These are phyloP conservation scores for Lactarius indigo DNA, from an alignment of 768 basidiomycete genomes.

Conservation along the genomic window DNA sequence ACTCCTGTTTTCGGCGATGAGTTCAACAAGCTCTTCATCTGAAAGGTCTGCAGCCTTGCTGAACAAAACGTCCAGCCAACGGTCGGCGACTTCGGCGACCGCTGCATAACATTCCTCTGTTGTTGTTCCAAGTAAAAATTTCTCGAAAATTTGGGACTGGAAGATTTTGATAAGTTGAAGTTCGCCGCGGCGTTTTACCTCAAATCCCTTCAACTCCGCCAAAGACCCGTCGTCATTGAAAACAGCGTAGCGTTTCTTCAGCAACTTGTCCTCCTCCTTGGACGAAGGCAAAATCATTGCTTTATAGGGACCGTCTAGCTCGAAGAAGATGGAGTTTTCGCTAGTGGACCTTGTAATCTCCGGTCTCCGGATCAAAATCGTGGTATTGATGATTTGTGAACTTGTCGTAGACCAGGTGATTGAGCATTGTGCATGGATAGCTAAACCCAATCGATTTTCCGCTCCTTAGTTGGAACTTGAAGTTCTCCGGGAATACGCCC, in stretches of 20 bases:
- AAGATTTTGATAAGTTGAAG: slow-evolving; percentile 99
- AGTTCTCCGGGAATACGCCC: slow-evolving; percentile 95
- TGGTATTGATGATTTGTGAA: slow-evolving; percentile 99
- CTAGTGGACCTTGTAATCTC: slow-evolving; percentile 82
- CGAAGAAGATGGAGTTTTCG: slow-evolving; percentile 99
- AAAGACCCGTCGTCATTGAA: slow-evolving; percentile 97
- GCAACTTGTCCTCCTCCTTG: slow-evolving; percentile 96
- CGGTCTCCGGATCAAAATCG: slow-evolving; percentile 79
- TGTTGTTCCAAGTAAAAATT: slow-evolving; percentile 89
- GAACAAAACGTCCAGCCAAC: slow-evolving; percentile 96
- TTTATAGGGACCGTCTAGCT: slow-evolving; percentile 96
- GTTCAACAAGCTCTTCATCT: slow-evolving; percentile 93
- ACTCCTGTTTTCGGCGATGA: slow-evolving; percentile 97
- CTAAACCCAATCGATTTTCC: slow-evolving; percentile 89
- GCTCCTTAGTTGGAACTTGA: slow-evolving; percentile 85
- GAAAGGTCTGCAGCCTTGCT: slow-evolving; percentile 77
- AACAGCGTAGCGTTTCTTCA: slow-evolving; percentile 99
- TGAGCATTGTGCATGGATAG: slow-evolving; percentile 99
- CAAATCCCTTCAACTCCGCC: slow-evolving; percentile 99
- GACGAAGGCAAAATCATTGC: slow-evolving; percentile 99
- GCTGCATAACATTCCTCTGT: slow-evolving; percentile 94
- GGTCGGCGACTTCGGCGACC: slow-evolving; percentile 90
- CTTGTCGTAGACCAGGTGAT: slow-evolving; percentile 90
- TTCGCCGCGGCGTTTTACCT: slow-evolving; percentile 96
- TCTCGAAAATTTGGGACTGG: slow-evolving; percentile 97